Evolutionary conservation across 202 grass and related monocot genomes (phyloP).

Genomic region (Panicum virgatum): DNA sequence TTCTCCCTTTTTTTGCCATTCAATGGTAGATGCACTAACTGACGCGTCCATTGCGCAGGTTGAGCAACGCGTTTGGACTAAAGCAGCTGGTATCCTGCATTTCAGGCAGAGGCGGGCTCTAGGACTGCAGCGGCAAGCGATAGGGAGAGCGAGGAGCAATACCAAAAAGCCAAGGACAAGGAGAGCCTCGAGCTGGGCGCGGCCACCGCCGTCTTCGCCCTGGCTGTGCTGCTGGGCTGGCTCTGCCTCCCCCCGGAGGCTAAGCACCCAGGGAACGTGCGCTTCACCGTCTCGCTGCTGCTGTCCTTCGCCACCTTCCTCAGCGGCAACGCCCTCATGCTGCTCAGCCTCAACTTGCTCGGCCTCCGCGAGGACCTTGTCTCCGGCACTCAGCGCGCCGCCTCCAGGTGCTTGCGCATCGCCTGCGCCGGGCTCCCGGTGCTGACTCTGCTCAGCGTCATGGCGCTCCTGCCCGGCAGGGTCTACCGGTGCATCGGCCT

Average conservation of each 20-base stretch:
- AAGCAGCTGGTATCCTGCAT: neutral
- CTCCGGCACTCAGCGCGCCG: neutral
- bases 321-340: neutral
- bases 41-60: too few relatives aligned
- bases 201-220: neutral
- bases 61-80: too few relatives aligned
- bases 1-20: too few relatives aligned
- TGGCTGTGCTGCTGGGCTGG: neutral
- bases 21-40: too few relatives aligned
- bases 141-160: neutral
- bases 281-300: neutral
- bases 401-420: neutral
- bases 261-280: neutral
- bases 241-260: neutral
- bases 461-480: neutral
- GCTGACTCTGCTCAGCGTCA: slow-evolving; percentile 3
- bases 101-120: neutral
- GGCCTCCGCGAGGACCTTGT: neutral
- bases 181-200: neutral
- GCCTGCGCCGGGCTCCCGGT: neutral
- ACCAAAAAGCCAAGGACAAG: neutral
- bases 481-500: neutral
- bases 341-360: slow-evolving; percentile 24
- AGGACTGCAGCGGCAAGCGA: neutral
- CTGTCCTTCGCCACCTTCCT: neutral